phyloP scores from a whole-genome alignment of 352 stramenopile species.

The Phytopythium aichiense region DNA sequence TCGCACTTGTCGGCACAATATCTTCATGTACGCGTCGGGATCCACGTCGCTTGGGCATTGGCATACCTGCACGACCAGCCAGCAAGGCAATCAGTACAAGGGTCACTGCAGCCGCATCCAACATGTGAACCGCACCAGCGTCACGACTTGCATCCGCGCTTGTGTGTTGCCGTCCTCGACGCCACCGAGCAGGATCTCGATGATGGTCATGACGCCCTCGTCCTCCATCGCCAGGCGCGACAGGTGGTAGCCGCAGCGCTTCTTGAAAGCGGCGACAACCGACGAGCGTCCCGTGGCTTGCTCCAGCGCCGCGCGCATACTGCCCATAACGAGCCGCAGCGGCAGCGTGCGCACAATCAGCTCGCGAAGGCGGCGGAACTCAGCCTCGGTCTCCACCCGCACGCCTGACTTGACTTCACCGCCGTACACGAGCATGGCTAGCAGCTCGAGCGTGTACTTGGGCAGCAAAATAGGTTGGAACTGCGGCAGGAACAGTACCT shows the following conservation, averaged over 20 bases:
- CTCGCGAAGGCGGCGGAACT: slow-evolving; percentile 34
- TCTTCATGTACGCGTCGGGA: slow-evolving; percentile 33
- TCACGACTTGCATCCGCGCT: slow-evolving; percentile 77
- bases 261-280: slow-evolving; percentile 42
- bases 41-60: slow-evolving; percentile 50
- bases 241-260: slow-evolving; percentile 51
- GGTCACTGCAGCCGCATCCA: neutral
- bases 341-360: slow-evolving; percentile 50
- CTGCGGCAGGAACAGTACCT: slow-evolving; percentile 63
- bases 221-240: slow-evolving; percentile 61
- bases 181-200: slow-evolving; percentile 72
- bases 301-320: slow-evolving; percentile 57
- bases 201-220: slow-evolving; percentile 71
- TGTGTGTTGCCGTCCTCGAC: slow-evolving; percentile 86
- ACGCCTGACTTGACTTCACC: slow-evolving; percentile 14
- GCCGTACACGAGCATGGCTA: slow-evolving; percentile 62
- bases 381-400: slow-evolving; percentile 20
- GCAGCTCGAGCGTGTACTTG: slow-evolving; percentile 75
- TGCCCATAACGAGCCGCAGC: slow-evolving; percentile 70
- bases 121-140: slow-evolving; percentile 25
- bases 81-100: neutral
- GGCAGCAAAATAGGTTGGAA: slow-evolving; percentile 75
- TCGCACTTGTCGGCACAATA: slow-evolving; percentile 52
- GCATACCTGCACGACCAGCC: slow-evolving; percentile 34
- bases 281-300: slow-evolving; percentile 21